Base-by-base conservation (phyloP, 495 filamentous ascomycete species). In the Oleoguttula mirabilis region DNA sequence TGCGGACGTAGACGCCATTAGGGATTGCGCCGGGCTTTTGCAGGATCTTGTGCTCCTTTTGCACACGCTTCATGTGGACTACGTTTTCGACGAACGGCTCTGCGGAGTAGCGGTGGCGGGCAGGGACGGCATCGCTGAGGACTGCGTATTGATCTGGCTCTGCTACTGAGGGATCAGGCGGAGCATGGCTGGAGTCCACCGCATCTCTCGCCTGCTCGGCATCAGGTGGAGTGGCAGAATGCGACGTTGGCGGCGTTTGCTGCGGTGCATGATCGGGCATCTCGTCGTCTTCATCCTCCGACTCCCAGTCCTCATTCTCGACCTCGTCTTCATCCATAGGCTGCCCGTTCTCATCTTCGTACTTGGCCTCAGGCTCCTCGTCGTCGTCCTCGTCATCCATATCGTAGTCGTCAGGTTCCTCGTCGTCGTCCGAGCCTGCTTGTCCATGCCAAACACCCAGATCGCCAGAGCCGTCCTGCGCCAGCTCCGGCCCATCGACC, bases 11-110 rank as follows among this genome's bases (percentile, higher is more conserved):
- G 43, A 80, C 76, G 10, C 75, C 73, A 10, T 67, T 60, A 0
- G 75, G 73, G 1, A 80, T 55, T 1, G 76, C 71, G 14, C 12
- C 22, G 11, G 42, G 42, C 14, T 60, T 60, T 4, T 58, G 51
- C 10, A 80, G 65, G 19, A 80, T 78, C 21, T 62, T 58, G 52
- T 74, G 69, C 47, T 79, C 76, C 49, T 73, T 73, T 3, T 50
- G 51, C 17, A 77, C 60, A 3, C 72, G 66, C 21, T 70, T 67
- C 32, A 67, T 61, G 22, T 64, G 43, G 15, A 48, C 33, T 30
- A 47, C 40, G 7, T 44, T 17, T 37, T 42, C 30, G 36, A 50
- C 30, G 14, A 48, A 3, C 1, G 41, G 32, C 3, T 36, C 11
- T 16, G 10, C 25, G 34, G 62, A 16, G 54, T 67, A 77, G 39